These are phyloP conservation scores for Aspergillus baeticus DNA, from an alignment of 495 filamentous ascomycete genomes.

Conservation along the genomic window DNA sequence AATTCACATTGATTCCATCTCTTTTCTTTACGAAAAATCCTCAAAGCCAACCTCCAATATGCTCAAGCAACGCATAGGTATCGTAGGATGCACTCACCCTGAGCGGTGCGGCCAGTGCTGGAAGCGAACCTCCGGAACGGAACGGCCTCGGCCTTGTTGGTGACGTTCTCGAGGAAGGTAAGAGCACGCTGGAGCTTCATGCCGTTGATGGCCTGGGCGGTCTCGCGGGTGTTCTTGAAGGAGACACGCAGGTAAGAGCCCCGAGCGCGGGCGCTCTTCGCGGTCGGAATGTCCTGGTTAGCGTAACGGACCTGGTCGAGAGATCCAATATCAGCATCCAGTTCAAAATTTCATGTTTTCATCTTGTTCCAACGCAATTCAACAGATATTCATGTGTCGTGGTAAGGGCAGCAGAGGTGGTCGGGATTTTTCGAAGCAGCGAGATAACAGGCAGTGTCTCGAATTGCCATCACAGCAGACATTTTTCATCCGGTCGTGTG, in stretches of 20 bases:
- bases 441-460: neutral
- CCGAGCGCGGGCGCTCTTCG: conserved; percentile 94
- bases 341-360: conserved; percentile 4
- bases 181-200: conserved; percentile 96
- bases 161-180: conserved; percentile 94
- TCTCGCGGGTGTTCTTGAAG: conserved; percentile 99
- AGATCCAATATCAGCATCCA: conserved; percentile 30
- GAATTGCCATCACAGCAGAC: conserved; percentile 13
- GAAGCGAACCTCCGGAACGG: conserved; percentile 96
- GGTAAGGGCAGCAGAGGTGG: conserved; percentile 8
- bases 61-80: neutral
- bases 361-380: neutral
- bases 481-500: conserved; percentile 4
- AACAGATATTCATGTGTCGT: conserved; percentile 6
- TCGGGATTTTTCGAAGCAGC: conserved; percentile 10
- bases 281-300: conserved; percentile 79
- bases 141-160: conserved; percentile 91
- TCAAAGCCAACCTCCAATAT: neutral
- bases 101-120: conserved; percentile 86
- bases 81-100: conserved; percentile 69
- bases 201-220: conserved; percentile 97
- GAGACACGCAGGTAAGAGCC: conserved; percentile 98
- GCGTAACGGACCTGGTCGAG: conserved; percentile 90
- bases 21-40: neutral
- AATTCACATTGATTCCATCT: neutral